Evolutionary conservation across 352 stramenopile species (phyloP).

Genomic region (Pythium volutum): DNA sequence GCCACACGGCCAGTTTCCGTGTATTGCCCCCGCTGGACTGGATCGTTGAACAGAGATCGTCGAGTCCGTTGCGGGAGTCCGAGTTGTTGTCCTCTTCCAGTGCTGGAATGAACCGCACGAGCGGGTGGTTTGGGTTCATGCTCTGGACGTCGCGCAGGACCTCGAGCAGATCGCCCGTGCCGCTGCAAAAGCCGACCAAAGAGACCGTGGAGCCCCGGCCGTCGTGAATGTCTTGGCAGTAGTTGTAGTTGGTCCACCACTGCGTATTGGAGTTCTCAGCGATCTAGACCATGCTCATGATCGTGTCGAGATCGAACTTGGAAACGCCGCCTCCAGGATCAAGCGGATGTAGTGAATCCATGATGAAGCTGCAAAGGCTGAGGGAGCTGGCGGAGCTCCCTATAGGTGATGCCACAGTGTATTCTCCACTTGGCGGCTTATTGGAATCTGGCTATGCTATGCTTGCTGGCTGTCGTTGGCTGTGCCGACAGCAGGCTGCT

Average conservation of each 20-base stretch:
- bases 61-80: background rate
- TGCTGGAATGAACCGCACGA: slow-evolving; percentile 1
- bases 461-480: no score
- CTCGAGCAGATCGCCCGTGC: slow-evolving; percentile 14
- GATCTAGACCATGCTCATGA: slow-evolving; percentile 20
- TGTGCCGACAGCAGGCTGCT: no score
- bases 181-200: slow-evolving; percentile 17
- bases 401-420: no score
- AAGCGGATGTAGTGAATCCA: no score
- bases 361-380: no score
- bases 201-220: slow-evolving; percentile 17
- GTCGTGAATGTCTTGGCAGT: slow-evolving; percentile 10
- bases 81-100: slow-evolving; percentile 1
- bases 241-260: slow-evolving; percentile 17
- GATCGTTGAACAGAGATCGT: background rate
- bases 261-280: slow-evolving; percentile 9
- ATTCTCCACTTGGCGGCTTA: no score
- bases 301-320: slow-evolving; percentile 9
- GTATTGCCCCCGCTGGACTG: background rate
- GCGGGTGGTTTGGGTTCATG: background rate
- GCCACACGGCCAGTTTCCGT: slow-evolving; percentile 3
- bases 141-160: slow-evolving; percentile 7
- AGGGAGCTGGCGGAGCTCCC: no score
- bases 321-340: no score
- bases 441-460: no score